phyloP scores from a whole-genome alignment of 2,329 filamentous ascomycete species.

The Diaporthe vexans region DNA sequence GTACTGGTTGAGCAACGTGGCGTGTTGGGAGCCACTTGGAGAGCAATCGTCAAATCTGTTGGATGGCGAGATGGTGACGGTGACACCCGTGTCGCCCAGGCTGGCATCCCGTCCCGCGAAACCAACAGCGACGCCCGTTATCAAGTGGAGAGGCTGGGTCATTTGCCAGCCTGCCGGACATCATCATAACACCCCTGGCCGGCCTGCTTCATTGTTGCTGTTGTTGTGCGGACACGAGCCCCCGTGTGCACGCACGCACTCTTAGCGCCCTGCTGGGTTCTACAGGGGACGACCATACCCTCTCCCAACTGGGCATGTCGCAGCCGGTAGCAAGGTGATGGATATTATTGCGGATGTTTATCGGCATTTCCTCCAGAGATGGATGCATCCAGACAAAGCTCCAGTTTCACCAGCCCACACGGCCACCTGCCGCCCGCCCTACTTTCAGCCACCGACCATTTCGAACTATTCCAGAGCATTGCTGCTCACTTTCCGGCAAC shows the following conservation, averaged over 20 bases:
- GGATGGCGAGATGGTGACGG: background rate
- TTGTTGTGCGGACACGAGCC: conserved; percentile 9
- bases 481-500: background rate
- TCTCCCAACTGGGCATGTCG: conserved; percentile 15
- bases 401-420: conserved; percentile 30
- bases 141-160: conserved; percentile 23
- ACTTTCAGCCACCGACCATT: background rate
- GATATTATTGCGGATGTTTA: conserved; percentile 25
- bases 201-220: background rate
- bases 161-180: background rate
- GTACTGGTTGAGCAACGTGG: conserved; percentile 35
- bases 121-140: background rate
- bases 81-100: background rate
- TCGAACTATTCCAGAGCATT: conserved; percentile 6
- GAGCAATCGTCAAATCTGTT: background rate
- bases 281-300: conserved; percentile 11
- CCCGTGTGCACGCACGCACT: too few species aligned
- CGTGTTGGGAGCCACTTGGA: conserved; percentile 34
- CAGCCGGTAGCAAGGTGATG: conserved; percentile 9
- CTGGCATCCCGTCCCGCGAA: too few species aligned
- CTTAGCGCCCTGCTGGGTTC: conserved; percentile 19
- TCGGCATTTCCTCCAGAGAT: conserved; percentile 27
- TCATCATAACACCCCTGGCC: background rate
- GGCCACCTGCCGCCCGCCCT: conserved; percentile 10
- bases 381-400: conserved; percentile 30